phyloP scores from a whole-genome alignment of 768 basidiomycete species.

The Suillus clintonianus region DNA sequence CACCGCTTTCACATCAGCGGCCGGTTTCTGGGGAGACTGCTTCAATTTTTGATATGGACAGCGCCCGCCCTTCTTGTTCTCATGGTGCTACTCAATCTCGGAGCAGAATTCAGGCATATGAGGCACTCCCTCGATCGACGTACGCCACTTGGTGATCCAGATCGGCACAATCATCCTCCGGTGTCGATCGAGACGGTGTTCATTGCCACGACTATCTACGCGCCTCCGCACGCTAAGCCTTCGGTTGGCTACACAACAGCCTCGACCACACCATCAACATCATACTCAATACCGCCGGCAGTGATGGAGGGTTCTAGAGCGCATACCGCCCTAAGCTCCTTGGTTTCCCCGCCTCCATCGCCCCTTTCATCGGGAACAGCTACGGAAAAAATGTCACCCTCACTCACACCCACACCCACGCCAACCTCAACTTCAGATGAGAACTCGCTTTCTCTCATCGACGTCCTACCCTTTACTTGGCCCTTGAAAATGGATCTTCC shows the following conservation, averaged over 20 bases:
- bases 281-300: conserved; percentile 11
- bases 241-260: background rate
- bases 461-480: conserved; percentile 30
- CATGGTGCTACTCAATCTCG: conserved; percentile 25
- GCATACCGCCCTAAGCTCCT: background rate
- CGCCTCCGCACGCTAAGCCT: conserved; percentile 10
- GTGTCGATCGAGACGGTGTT: conserved; percentile 26
- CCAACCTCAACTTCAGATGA: conserved; percentile 12
- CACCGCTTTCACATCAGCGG: conserved; percentile 6
- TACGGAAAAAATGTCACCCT: conserved; percentile 5
- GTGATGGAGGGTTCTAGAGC: conserved; percentile 10
- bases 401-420: conserved; percentile 15
- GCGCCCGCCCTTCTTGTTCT: conserved; percentile 17
- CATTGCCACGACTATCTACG: conserved; percentile 29
- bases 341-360: conserved; percentile 5
- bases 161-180: conserved; percentile 6
- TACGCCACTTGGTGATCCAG: conserved; percentile 7
- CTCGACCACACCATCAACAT: conserved; percentile 5
- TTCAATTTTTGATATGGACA: conserved; percentile 17
- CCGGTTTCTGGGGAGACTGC: conserved; percentile 13
- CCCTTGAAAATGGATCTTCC: conserved; percentile 26
- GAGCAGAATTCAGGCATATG: conserved; percentile 27
- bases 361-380: conserved; percentile 11
- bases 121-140: conserved; percentile 25
- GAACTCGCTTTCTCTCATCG: conserved; percentile 20